phyloP scores from a whole-genome alignment of 179 eudicot genomes.

The Drosera spatulata region DNA sequence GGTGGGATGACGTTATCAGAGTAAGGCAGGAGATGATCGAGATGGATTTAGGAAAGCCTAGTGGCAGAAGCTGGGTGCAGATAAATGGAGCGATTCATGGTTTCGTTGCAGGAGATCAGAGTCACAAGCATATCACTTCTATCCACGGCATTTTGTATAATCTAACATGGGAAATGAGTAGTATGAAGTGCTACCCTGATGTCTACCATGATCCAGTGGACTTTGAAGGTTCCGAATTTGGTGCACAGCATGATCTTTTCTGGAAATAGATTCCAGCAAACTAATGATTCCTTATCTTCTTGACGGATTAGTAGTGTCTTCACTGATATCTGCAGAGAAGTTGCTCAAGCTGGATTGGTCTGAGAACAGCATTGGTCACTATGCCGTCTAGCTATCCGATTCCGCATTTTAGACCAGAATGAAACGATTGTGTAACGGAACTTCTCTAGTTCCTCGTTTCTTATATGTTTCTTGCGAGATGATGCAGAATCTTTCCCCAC shows the following conservation, averaged over 20 bases:
- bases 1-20: slow-evolving; percentile 36
- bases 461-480: too few species aligned
- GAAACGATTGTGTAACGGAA: too few species aligned
- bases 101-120: slow-evolving; percentile 32
- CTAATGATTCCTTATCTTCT: background rate
- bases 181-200: slow-evolving; percentile 10
- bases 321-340: too few species aligned
- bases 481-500: too few species aligned
- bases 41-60: slow-evolving; percentile 21
- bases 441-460: too few species aligned
- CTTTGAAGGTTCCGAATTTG: background rate
- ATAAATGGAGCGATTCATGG: slow-evolving; percentile 34
- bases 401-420: too few species aligned
- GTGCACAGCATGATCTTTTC: background rate
- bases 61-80: slow-evolving; percentile 49
- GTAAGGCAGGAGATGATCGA: slow-evolving; percentile 35
- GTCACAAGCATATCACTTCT: slow-evolving; percentile 18
- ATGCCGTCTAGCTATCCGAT: too few species aligned
- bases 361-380: too few species aligned
- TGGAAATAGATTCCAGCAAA: background rate
- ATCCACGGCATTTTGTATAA: slow-evolving; percentile 28
- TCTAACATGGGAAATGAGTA: slow-evolving; percentile 17
- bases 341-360: too few species aligned
- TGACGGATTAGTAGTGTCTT: background rate
- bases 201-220: slow-evolving; percentile 8